These are phyloP conservation scores for Cocos nucifera DNA, from an alignment of 176 grass and related monocot genomes.

Conservation along the genomic window DNA sequence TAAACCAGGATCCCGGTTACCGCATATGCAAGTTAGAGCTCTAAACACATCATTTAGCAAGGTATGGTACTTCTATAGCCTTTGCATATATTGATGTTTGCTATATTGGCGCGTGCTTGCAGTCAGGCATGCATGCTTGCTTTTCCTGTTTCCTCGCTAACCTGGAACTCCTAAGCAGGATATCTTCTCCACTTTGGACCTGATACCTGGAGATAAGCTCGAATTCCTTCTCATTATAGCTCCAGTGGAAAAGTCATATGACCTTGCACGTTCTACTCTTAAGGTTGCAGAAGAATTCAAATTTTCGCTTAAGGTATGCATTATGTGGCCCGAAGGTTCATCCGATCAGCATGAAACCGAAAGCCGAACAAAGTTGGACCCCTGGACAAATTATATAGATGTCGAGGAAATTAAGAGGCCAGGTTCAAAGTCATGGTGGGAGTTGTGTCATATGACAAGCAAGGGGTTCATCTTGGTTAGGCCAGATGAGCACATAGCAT, in stretches of 20 bases:
- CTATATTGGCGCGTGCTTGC: background rate
- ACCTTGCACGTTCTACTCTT: slow-evolving; percentile 40
- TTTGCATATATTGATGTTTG: background rate
- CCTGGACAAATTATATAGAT: slow-evolving; percentile 57
- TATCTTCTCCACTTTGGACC: slow-evolving; percentile 61
- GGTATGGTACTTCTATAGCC: slow-evolving; percentile 30
- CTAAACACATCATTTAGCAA: slow-evolving; percentile 26
- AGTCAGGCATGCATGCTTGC: too few relatives aligned
- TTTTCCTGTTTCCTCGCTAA: background rate
- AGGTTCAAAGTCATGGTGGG: slow-evolving; percentile 60
- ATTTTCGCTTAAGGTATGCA: slow-evolving; percentile 51
- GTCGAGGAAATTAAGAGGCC: slow-evolving; percentile 41
- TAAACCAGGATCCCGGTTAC: slow-evolving; percentile 50
- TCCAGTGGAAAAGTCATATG: slow-evolving; percentile 56
- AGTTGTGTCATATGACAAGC: slow-evolving; percentile 44
- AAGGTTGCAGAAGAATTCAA: slow-evolving; percentile 43
- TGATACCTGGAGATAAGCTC: slow-evolving; percentile 51
- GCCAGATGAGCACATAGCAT: slow-evolving; percentile 91
- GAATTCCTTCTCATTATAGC: slow-evolving; percentile 81
- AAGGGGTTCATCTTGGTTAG: slow-evolving; percentile 61
- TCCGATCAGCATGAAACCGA: slow-evolving; percentile 9
- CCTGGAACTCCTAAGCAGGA: slow-evolving; percentile 25
- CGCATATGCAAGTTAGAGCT: slow-evolving; percentile 62
- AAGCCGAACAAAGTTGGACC: slow-evolving; percentile 29
- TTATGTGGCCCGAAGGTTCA: slow-evolving; percentile 68